Evolutionary conservation across 257 asterid species (phyloP).

Genomic region (Solanum chiquidenum): DNA sequence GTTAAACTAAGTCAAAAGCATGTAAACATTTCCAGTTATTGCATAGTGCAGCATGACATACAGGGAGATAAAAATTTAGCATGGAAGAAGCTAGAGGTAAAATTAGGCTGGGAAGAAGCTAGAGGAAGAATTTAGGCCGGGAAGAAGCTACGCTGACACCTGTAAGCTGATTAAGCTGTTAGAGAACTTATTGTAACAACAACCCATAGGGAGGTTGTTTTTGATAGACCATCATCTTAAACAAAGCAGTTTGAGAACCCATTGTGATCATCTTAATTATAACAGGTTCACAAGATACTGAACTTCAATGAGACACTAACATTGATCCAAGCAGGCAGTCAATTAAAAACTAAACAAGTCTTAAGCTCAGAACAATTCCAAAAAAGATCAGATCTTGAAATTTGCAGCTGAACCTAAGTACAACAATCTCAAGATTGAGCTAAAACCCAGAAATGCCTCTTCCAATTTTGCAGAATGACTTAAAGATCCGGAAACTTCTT

Average conservation of each 20-base stretch:
- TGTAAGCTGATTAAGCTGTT: background rate
- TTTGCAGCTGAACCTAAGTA: background rate
- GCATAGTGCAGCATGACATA: background rate
- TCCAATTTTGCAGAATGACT: conserved; percentile 3
- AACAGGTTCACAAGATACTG: background rate
- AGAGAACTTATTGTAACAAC: background rate
- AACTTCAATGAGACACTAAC: background rate
- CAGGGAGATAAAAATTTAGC: background rate
- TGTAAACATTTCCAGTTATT: background rate
- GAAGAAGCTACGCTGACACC: background rate
- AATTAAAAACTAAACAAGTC: background rate
- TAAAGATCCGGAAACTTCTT: conserved; percentile 3
- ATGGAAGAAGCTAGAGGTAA: background rate
- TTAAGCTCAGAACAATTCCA: background rate
- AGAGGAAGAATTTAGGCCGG: background rate
- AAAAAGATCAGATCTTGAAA: conserved; percentile 33
- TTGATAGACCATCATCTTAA: background rate
- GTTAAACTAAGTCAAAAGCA: background rate
- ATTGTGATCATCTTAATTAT: background rate
- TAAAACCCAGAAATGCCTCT: conserved; percentile 22
- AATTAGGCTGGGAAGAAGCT: background rate
- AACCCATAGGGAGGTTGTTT: background rate
- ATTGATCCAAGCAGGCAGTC: background rate
- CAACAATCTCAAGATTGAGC: conserved; percentile 4
- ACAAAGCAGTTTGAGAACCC: background rate